Percentiles rank a stretch among this genome's conserved stretches.
These are phyloP conservation scores for Chrysoporthe puriensis DNA, from an alignment of 2,329 filamentous ascomycete genomes.

Conservation along the genomic window DNA sequence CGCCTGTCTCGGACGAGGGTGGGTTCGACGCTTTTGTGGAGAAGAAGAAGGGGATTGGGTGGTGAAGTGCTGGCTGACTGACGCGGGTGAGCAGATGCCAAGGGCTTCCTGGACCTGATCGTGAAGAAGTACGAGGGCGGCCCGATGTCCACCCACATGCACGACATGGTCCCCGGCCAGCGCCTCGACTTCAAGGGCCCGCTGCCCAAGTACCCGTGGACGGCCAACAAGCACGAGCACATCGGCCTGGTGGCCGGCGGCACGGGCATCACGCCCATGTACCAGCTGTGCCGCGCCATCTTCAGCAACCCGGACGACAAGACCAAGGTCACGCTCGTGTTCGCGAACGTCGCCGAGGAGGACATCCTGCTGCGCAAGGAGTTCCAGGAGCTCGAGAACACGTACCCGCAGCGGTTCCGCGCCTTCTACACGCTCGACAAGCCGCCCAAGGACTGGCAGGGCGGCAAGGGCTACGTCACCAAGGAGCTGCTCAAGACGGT, in stretches of 20 bases:
- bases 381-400: conserved; percentile 86
- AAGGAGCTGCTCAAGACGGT: conserved; percentile 96
- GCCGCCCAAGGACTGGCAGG: conserved; percentile 75
- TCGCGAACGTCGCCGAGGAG: conserved; percentile 85
- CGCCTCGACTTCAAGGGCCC: conserved; percentile 91
- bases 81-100: conserved; percentile 56
- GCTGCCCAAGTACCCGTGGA: conserved; percentile 90
- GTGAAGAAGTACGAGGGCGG: conserved; percentile 91
- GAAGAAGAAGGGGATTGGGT: conserved; percentile 16
- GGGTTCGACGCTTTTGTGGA: conserved; percentile 33
- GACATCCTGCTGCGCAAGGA: conserved; percentile 92
- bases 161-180: conserved; percentile 81
- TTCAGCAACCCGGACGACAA: conserved; percentile 96
- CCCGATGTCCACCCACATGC: conserved; percentile 88
- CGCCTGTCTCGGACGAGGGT: conserved; percentile 86
- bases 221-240: conserved; percentile 90
- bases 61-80: conserved; percentile 1
- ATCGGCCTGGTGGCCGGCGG: conserved; percentile 88
- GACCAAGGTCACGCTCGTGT: conserved; percentile 96
- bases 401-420: conserved; percentile 91
- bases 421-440: conserved; percentile 94
- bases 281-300: conserved; percentile 87
- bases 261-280: conserved; percentile 98
- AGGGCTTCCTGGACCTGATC: conserved; percentile 84
- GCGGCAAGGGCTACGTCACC: conserved; percentile 78